phyloP scores from a whole-genome alignment of 1,284 basidiomycete genomes.

The Cutaneotrichosporon mucoides region DNA sequence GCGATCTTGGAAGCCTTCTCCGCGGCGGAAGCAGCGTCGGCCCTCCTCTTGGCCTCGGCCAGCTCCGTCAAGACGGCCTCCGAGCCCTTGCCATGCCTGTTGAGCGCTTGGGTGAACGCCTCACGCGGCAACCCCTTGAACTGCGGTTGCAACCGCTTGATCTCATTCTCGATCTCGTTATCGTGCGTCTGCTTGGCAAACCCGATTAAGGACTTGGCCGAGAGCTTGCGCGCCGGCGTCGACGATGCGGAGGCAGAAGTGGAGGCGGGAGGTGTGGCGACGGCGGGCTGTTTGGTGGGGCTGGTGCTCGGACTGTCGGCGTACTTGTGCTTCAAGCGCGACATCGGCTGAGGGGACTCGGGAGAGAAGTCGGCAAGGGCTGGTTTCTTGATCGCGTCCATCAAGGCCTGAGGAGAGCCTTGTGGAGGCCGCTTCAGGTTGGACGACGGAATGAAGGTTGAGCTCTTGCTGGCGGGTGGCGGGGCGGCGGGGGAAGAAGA shows the following conservation, averaged over 20 bases:
- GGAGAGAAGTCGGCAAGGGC: conserved; percentile 14
- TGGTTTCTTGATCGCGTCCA: neutral
- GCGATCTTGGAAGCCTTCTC: conserved; percentile 1
- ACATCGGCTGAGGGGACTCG: conserved; percentile 21
- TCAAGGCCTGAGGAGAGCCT: neutral
- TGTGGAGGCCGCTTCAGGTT: conserved; percentile 1
- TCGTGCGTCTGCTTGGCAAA: conserved; percentile 15
- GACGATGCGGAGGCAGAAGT: conserved; percentile 10
- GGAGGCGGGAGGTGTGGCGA: too few relatives aligned
- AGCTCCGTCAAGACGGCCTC: conserved; percentile 3
- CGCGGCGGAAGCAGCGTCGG: neutral
- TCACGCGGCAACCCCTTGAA: conserved; percentile 20
- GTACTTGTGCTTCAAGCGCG: conserved; percentile 23
- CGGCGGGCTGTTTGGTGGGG: neutral
- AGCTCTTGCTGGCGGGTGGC: neutral
- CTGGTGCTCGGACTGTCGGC: conserved; percentile 17
- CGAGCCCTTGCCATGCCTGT: conserved; percentile 16
- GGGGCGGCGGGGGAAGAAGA: conserved; percentile 6
- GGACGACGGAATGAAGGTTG: conserved; percentile 11
- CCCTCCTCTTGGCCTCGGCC: neutral
- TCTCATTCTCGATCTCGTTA: conserved; percentile 9
- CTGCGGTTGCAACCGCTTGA: conserved; percentile 19
- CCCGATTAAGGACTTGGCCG: conserved; percentile 8
- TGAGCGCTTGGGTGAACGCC: conserved; percentile 15
- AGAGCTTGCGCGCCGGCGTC: conserved; percentile 12